Conservation (phyloP, 108 stramenopile species). For the Aurantiochytrium sp. region DNA sequence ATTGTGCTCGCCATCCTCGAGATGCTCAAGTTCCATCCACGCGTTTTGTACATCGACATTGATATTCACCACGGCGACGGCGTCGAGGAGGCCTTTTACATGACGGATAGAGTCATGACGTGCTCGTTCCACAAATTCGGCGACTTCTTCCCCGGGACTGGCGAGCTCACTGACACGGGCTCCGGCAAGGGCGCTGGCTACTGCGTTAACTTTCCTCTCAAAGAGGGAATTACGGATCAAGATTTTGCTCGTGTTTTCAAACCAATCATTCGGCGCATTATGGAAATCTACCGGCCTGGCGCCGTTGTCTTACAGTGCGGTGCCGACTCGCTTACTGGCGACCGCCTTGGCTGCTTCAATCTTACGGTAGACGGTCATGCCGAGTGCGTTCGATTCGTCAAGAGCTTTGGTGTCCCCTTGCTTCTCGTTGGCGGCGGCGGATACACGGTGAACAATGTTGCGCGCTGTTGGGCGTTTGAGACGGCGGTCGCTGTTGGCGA, state of each 20-base stretch:
- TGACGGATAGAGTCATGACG: conserved; percentile 98
- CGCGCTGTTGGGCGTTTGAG: conserved; percentile 92
- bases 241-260: conserved; percentile 82
- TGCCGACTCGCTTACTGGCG: conserved; percentile 94
- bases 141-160: conserved; percentile 98
- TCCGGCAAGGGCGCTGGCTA: conserved; percentile 86
- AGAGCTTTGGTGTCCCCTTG: conserved; percentile 82
- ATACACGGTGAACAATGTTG: conserved; percentile 96
- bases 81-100: conserved; percentile 99
- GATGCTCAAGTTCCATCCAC: conserved; percentile 91
- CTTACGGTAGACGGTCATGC: conserved; percentile 86
- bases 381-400: conserved; percentile 74
- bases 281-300: conserved; percentile 89
- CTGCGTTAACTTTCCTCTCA: conserved; percentile 89
- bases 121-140: conserved; percentile 91
- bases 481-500: conserved; percentile 70
- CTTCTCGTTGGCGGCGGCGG: conserved; percentile 97
- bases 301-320: conserved; percentile 98
- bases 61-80: conserved; percentile 99
- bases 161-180: conserved; percentile 89
- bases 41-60: conserved; percentile 99
- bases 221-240: conserved; percentile 88
- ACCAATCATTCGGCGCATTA: conserved; percentile 87
- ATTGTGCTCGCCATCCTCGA: conserved; percentile 98
- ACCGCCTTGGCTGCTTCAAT: conserved; percentile 99